Base-by-base conservation (phyloP, 768 basidiomycete species). In the Russula earlei region DNA sequence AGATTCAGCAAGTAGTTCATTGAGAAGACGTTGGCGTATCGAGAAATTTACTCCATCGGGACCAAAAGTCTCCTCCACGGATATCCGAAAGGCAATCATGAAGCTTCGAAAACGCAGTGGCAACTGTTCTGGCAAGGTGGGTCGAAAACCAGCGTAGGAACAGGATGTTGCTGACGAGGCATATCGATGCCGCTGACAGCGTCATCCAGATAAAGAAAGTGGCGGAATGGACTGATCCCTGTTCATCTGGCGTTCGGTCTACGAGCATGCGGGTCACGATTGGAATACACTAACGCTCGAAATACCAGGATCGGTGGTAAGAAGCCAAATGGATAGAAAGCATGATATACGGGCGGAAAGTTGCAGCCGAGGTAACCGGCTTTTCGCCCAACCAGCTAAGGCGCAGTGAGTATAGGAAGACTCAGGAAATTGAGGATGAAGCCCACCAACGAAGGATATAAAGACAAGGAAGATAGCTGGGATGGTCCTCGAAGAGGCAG, bases 241-340 rank as follows among this genome's bases (percentile, higher is more conserved):
- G 60, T 63, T 70, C 25, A 38, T 45, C 41, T 43, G 10, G 10
- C 22, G 8, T 49, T 58, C 34, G 54, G 47, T 33, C 34, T 42
- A 44, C 41, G 10, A 25, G 22, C 9, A 20, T 4, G 25, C 24
- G 12, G 25, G 17, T 22, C 17, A 44, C 7, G n/a, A 42, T 29
- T 9, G 15, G 41, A 19, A 22, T 43, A 14, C 20, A 20, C 70
- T 48, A 61, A 76, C 75, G 17, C 66, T 64, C 5, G 61, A 54
- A 8, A 62, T 41, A 17, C 72, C 74, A 31, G 68, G 61, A 47
- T 75, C 62, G 10, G 60, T 64, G 4, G 77, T 77, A 20, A 78
- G 63, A 19, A 75, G 60, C 73, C 74, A 78, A 24, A 77, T 69
- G 2, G 74, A 72, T n/a, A 75, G 65, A 54, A 78, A 77, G 56